These are phyloP conservation scores for Byssothecium circinans DNA, from an alignment of 2,329 filamentous ascomycete species.

Conservation along the genomic window DNA sequence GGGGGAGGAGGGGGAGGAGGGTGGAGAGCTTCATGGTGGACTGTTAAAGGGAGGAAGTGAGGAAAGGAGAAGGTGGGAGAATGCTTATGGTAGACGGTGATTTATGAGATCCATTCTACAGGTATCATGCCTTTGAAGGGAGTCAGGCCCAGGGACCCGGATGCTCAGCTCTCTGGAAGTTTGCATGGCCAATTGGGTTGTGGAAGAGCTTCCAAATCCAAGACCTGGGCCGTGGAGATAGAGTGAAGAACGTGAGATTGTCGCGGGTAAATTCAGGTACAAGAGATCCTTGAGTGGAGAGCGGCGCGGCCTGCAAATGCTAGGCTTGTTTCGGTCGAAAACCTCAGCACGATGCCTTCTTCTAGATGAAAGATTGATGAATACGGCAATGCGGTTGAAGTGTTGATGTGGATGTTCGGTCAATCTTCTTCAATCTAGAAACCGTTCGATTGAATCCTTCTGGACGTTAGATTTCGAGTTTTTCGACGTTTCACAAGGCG, in stretches of 20 bases:
- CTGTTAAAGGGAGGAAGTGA: neutral
- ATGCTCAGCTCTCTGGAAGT: conserved; percentile 11
- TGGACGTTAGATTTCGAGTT: too few species aligned
- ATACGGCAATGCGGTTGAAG: too few species aligned
- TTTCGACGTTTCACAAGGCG: too few species aligned
- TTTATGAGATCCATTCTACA: conserved; percentile 11
- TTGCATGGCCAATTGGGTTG: conserved; percentile 20
- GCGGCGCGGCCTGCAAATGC: neutral
- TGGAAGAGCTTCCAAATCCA: conserved; percentile 12
- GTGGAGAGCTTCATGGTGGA: conserved; percentile 30
- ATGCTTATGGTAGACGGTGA: neutral
- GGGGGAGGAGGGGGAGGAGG: conserved; percentile 19
- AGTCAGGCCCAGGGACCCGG: conserved; percentile 9
- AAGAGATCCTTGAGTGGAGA: conserved; percentile 3
- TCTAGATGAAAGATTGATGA: neutral
- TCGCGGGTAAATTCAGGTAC: conserved; percentile 24
- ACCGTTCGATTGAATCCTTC: too few species aligned
- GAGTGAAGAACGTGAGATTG: conserved; percentile 10
- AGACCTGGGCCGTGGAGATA: conserved; percentile 12
- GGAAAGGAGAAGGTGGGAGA: conserved; percentile 2
- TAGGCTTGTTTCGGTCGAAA: neutral
- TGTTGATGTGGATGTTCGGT: too few species aligned
- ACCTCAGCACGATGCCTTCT: neutral
- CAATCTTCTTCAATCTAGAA: too few species aligned
- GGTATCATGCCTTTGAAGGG: conserved; percentile 4